Base-by-base conservation (phyloP, 2,329 filamentous ascomycete genomes). In the Alternaria solani region DNA sequence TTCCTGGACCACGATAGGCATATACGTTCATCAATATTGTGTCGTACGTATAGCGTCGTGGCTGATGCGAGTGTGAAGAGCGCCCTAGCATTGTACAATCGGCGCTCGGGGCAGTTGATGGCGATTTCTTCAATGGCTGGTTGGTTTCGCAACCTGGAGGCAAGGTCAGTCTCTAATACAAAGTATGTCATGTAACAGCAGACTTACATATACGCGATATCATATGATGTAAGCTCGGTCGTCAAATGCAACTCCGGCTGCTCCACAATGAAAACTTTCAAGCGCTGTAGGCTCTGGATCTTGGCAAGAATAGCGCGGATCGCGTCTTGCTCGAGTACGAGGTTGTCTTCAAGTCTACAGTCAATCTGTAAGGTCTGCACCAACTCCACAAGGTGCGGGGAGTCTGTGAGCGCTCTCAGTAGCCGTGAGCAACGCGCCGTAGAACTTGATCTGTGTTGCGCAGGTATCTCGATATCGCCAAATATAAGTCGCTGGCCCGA, bases 251-350 rank as follows among this genome's bases (percentile, higher is more conserved):
- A 14, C 4, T 34, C 1, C 14, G 32, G 32, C 14, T 36, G 32
- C 12, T 36, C 14, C 32, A 36, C 32, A 12, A 36, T 36, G 2
- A 36, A 36, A 36, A 36, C 12, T 16, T 6, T 16, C 32, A 36
- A 7, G 32, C 14, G 32, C 14, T 36, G 32, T 36, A 36, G 11
- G 32, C 5, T 36, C 32, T 36, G 32, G 11, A 36, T 6, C 12
- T 36, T 36, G 32, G 12, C 2, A 36, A 36, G 32, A 3, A 36
- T 36, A 36, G 14, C 32, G 14, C 26, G 43, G 7, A 46, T 32
- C 43, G 26, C 26, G 26, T 46, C 43, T 46, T 5, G 43, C 28
- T 46, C 43, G 26, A 32, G 16, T 46, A 46, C 26, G 43, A 38
- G 16, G 34, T 7, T 26, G n/a, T 12, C 16, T 46, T 11, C 16